Evolutionary conservation across 805 yeast species (phyloP).

Genomic region (Saccharomycopsis synnaedendra): DNA sequence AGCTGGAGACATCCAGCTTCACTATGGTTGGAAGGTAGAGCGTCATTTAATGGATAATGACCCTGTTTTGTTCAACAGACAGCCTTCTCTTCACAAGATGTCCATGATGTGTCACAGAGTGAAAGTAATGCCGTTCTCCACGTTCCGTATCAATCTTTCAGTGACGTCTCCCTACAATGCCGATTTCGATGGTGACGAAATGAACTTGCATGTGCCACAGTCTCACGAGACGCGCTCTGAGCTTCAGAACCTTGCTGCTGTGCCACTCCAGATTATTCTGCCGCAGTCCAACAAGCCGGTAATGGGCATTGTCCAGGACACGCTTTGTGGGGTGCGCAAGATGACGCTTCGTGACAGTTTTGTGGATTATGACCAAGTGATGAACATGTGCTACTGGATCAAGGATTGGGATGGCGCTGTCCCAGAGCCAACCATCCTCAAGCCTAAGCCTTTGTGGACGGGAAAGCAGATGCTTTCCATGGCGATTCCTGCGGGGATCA

Average conservation of each 20-base stretch:
- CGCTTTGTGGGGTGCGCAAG: slow-evolving; percentile 93
- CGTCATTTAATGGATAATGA: slow-evolving; percentile 97
- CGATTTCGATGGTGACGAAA: slow-evolving; percentile 99
- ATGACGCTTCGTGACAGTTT: slow-evolving; percentile 87
- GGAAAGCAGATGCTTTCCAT: slow-evolving; percentile 91
- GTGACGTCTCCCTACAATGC: slow-evolving; percentile 99
- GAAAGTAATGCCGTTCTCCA: slow-evolving; percentile 96
- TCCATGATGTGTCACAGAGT: slow-evolving; percentile 99
- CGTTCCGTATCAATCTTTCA: slow-evolving; percentile 90
- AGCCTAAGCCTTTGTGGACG: slow-evolving; percentile 95
- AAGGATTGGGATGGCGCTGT: slow-evolving; percentile 98
- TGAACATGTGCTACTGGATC: slow-evolving; percentile 96
- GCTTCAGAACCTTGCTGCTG: slow-evolving; percentile 88
- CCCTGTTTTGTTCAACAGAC: slow-evolving; percentile 97
- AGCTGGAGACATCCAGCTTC: slow-evolving; percentile 95
- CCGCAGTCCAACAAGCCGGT: slow-evolving; percentile 99
- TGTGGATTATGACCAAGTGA: slow-evolving; percentile 84
- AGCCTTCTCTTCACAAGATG: slow-evolving; percentile 98
- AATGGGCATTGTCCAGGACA: slow-evolving; percentile 99
- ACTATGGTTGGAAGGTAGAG: slow-evolving; percentile 98
- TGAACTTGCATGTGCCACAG: slow-evolving; percentile 99
- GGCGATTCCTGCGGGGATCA: slow-evolving; percentile 94
- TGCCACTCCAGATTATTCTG: slow-evolving; percentile 93
- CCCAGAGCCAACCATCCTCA: slow-evolving; percentile 88
- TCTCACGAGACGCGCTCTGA: slow-evolving; percentile 97